Evolutionary conservation across 139 green algal genomes (phyloP).

Genomic region (Chlorella ohadii): DNA sequence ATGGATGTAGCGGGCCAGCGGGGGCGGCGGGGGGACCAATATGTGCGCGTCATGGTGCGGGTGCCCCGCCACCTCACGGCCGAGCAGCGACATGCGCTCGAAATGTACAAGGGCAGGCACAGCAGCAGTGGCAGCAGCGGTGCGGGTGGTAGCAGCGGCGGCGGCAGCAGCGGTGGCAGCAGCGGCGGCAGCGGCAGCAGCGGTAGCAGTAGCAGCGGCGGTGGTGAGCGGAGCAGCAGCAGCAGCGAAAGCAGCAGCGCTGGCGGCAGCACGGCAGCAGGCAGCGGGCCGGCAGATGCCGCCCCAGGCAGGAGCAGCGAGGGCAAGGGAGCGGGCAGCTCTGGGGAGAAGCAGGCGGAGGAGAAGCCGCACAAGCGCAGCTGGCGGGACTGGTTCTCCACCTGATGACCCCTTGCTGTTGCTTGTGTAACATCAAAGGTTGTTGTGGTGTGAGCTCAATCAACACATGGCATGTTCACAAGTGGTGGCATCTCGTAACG

Average conservation of each 20-base stretch:
- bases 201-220: too few relatives aligned
- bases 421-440: too few relatives aligned
- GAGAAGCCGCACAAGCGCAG: not conserved
- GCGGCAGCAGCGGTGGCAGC: not conserved
- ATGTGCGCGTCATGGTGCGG: slow-evolving; percentile 58
- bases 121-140: not conserved
- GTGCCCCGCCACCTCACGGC: slow-evolving; percentile 23
- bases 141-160: not conserved
- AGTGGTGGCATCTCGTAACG: too few relatives aligned
- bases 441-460: too few relatives aligned
- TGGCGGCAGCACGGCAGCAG: not conserved
- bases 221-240: not conserved
- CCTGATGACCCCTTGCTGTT: not conserved
- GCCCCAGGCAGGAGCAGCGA: not conserved
- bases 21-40: slow-evolving; percentile 65
- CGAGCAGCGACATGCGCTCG: slow-evolving; percentile 9
- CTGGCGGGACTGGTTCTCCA: not conserved
- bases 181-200: not conserved
- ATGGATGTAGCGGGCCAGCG: slow-evolving; percentile 40
- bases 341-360: not conserved
- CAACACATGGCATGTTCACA: too few relatives aligned
- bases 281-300: not conserved
- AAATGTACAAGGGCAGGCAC: slow-evolving; percentile 1
- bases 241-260: not conserved
- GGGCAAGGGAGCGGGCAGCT: not conserved